Evolutionary conservation across 140 eudicot genomes (phyloP).

Genomic region (Ambrosia hybrid): DNA sequence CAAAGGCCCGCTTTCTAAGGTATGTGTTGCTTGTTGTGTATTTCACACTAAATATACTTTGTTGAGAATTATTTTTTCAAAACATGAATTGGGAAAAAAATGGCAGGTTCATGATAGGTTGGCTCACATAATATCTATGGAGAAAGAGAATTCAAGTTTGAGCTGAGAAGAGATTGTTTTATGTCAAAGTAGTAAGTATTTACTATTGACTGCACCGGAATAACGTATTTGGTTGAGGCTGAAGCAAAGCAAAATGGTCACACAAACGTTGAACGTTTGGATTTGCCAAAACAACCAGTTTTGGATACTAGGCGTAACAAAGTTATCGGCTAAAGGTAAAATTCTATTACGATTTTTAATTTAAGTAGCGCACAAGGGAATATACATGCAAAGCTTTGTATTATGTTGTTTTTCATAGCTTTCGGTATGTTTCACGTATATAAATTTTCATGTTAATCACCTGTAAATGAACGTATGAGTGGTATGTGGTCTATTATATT

Average conservation of each 20-base stretch:
- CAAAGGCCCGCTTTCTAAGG: slow-evolving; percentile 63
- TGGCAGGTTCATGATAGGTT: slow-evolving; percentile 79
- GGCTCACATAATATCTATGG: slow-evolving; percentile 77
- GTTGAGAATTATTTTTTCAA: background rate
- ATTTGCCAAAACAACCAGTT: background rate
- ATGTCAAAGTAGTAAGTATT: background rate
- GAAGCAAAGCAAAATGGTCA: no score
- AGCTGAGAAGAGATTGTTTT: slow-evolving; percentile 28
- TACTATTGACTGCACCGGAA: background rate
- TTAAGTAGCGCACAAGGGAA: no score
- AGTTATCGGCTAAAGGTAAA: background rate
- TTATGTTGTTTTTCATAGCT: background rate
- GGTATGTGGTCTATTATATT: no score
- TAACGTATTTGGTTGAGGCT: background rate
- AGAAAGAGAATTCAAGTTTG: slow-evolving; percentile 77
- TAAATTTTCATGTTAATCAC: no score
- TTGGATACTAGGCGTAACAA: background rate
- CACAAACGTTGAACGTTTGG: no score
- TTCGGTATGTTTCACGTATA: background rate
- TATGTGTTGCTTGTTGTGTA: slow-evolving; percentile 14
- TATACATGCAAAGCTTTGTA: background rate
- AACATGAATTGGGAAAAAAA: slow-evolving; percentile 1
- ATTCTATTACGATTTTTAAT: no score
- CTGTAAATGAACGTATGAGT: no score
- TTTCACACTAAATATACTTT: background rate